Conservation (phyloP, 2,329 filamentous ascomycete genomes). For the Apiospora rasikravindrae region DNA sequence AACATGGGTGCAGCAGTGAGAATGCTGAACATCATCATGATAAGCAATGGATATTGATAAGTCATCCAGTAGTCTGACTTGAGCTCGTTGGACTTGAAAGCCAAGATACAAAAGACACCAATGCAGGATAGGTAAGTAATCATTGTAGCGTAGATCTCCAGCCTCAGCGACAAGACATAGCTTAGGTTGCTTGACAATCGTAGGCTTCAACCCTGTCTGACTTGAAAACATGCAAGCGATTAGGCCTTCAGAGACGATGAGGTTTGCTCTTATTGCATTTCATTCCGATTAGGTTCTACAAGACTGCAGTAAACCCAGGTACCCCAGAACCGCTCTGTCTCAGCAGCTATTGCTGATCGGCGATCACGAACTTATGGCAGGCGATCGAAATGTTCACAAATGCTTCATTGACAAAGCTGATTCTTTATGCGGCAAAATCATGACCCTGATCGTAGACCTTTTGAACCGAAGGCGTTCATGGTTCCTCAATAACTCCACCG, state of each 20-base stretch:
- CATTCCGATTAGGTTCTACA: slow-evolving; percentile 3
- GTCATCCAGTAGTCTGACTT: no score
- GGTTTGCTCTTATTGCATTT: neutral
- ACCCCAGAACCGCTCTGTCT: slow-evolving; percentile 12
- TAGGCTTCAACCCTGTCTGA: neutral
- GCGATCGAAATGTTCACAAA: slow-evolving; percentile 19
- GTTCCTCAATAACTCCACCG: slow-evolving; percentile 43
- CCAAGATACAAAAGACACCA: neutral
- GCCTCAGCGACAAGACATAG: neutral
- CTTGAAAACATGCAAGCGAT: neutral
- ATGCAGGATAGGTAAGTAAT: neutral
- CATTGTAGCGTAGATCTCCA: neutral
- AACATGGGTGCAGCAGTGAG: neutral
- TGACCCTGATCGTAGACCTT: slow-evolving; percentile 39
- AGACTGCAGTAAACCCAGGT: slow-evolving; percentile 5
- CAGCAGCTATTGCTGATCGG: slow-evolving; percentile 17
- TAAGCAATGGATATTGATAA: neutral
- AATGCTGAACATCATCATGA: neutral
- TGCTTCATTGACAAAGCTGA: slow-evolving; percentile 22
- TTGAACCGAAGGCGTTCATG: slow-evolving; percentile 37
- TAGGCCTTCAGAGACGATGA: neutral
- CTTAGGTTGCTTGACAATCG: no score
- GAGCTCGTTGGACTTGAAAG: neutral
- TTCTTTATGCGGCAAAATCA: slow-evolving; percentile 35
- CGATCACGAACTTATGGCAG: slow-evolving; percentile 13